phyloP scores from a whole-genome alignment of 2,329 filamentous ascomycete genomes.

The Calonectria leucothoes region DNA sequence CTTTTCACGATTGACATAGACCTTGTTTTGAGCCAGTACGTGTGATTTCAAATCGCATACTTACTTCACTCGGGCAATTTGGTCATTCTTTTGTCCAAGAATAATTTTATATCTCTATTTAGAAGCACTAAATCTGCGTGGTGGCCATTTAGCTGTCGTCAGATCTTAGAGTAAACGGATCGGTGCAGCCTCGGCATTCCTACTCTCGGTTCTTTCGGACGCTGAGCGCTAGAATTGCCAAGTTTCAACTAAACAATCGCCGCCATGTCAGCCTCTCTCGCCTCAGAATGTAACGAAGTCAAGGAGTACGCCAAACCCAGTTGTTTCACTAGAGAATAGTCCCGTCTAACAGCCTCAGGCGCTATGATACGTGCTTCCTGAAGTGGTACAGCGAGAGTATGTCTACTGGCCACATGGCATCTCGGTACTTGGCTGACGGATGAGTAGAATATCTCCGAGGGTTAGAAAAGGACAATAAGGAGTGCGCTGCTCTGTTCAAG shows the following conservation, averaged over 20 bases:
- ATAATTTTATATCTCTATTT: background rate
- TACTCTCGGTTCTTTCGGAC: conserved; percentile 7
- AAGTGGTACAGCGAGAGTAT: conserved; percentile 99
- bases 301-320: conserved; percentile 78
- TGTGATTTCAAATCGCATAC: background rate
- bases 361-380: conserved; percentile 96
- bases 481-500: conserved; percentile 88
- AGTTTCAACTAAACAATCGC: conserved; percentile 35
- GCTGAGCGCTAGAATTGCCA: conserved; percentile 29
- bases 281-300: conserved; percentile 92
- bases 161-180: conserved; percentile 29
- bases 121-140: background rate
- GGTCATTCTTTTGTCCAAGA: background rate
- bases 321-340: background rate
- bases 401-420: conserved; percentile 44
- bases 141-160: background rate
- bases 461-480: conserved; percentile 81
- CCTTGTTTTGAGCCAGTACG: background rate
- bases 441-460: conserved; percentile 86
- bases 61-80: background rate
- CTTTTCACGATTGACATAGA: background rate
- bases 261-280: conserved; percentile 91
- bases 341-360: conserved; percentile 61
- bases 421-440: conserved; percentile 24
- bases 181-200: conserved; percentile 23